Evolutionary conservation across 2,329 filamentous ascomycete species (phyloP), one percentile per base, ranked within the genome.

Genomic region (Ceratocystis colombiana): DNA sequence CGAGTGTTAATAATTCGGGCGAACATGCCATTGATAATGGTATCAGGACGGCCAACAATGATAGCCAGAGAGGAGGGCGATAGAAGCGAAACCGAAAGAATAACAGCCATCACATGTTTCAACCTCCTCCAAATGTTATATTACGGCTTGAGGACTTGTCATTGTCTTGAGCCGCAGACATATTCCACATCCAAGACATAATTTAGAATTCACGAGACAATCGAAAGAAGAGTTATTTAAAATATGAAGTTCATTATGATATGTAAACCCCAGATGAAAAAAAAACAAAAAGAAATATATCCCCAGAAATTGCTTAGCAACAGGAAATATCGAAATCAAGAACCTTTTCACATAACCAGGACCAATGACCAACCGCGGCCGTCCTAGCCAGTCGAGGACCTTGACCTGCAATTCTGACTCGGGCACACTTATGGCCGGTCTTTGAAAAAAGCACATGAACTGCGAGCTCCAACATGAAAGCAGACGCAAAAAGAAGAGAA

Each of bases 401-500:
- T 15, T 28, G 7, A 53, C 48, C 48, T 53, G 5, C 17, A 22
- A 30, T 5, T 41, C 37, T 28, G 25, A 55, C 50, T 33, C 55
- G 3, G 17, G 17, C 55, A 59, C 48, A 45, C 48, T 28, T 28
- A 44, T 45, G 33, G 12, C n/a, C 30, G 17, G 46, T 28, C 48
- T 46, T 25, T 64, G 55, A 46, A 59, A 28, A 57, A 64, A 48
- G 62, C 30, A 48, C 30, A 28, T 55, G 25, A 41, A 46, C n/a
- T 20, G 17, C 48, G 25, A 57, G 63, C 55, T 59, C 55, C 28
- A 59, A 59, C 28, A 5, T 20, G 15, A 59, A 59, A 33, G 55
- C 55, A 37, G 33, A 30, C 55, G 28, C 55, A 33, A 61, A 64
- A 53, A 44, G 15, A 33, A 28, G 20, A 67, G 15, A 30, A 62